Percentiles rank a stretch among this genome's conserved stretches.
These are phyloP conservation scores for Nematocida minor DNA, from an alignment of 371 early-diverging fungal species.

Conservation along the genomic window DNA sequence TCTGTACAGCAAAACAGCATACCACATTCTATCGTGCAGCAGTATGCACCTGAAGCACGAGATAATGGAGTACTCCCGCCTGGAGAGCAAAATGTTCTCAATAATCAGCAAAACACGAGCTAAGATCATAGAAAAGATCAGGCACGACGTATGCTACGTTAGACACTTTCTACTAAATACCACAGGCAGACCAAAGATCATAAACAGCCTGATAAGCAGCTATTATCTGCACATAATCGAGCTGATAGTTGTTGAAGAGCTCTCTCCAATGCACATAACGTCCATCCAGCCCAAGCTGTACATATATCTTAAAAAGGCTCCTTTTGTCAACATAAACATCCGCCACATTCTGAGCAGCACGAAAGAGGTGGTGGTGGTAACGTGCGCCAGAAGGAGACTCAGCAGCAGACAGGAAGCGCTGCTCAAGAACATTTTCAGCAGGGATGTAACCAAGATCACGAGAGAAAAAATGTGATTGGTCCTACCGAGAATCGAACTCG, in stretches of 20 bases:
- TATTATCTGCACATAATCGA: conserved; percentile 3
- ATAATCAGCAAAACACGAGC: neutral
- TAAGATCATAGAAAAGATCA: neutral
- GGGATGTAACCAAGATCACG: neutral
- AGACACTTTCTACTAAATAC: neutral
- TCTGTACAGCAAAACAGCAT: neutral
- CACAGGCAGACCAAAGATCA: neutral
- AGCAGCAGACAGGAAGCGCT: neutral
- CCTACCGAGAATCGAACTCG: conserved; percentile 58
- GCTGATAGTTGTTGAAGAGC: neutral
- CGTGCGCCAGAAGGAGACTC: neutral
- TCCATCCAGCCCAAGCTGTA: neutral
- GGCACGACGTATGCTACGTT: neutral
- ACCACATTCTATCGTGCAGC: neutral
- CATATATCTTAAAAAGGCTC: neutral
- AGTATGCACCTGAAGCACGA: neutral
- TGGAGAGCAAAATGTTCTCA: neutral
- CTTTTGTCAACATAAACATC: neutral
- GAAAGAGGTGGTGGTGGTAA: neutral
- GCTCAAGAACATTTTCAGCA: neutral
- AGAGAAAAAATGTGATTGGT: conserved; percentile 25
- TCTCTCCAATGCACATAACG: neutral
- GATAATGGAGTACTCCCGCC: neutral
- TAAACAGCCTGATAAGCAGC: neutral
- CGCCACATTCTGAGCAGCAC: neutral